Evolutionary conservation across 352 stramenopile species (phyloP), one percentile per base, ranked within the genome.

Genomic region (Pythium insidiosum): DNA sequence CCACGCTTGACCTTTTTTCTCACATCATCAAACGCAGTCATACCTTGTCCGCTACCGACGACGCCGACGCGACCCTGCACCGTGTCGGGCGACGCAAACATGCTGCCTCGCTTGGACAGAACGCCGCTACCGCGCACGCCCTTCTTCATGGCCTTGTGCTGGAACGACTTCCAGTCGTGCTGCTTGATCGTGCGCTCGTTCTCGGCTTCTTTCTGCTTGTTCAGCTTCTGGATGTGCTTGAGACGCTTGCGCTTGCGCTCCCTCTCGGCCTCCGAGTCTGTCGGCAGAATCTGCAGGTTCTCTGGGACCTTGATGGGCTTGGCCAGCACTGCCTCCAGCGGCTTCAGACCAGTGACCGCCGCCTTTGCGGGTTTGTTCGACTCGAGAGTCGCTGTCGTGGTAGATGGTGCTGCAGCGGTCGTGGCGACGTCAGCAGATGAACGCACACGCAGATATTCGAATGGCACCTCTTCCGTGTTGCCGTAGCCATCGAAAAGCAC

Each of bases 381-480:
- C 24, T 36, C 24, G 25, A 34, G 24, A 7, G 46, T 18, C 10
- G 47, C 42, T 4, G 43, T 45, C 13, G 40, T 35, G 3, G 43
- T 25, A 16, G 28, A 22, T 10, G 24, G 22, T n/a, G 49, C 43
- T 15, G 42, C 35, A 10, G 10, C 5, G 10, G 43, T 39, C n/a
- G 45, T 45, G 5, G 37, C 12, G 18, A 24, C 29, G 16, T 24
- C 15, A 9, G 23, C 21, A 16, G 39, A 19, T n/a, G 46, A 34
- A 18, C 31, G 20, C 21, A 68, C 3, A 12, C 56, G 68, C 47
- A 96, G 55, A 67, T 95, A 96, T 61, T 94, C 82, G 34, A 84
- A 88, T 19, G 86, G 86, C 28, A 96, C 80, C 57, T 95, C 86
- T 50, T 95, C 86, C 35, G 70, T 78, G 61, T 95, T 95, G 45